Conservation (phyloP, 2,329 filamentous ascomycete species). For the Diaporthe aspalathi region DNA sequence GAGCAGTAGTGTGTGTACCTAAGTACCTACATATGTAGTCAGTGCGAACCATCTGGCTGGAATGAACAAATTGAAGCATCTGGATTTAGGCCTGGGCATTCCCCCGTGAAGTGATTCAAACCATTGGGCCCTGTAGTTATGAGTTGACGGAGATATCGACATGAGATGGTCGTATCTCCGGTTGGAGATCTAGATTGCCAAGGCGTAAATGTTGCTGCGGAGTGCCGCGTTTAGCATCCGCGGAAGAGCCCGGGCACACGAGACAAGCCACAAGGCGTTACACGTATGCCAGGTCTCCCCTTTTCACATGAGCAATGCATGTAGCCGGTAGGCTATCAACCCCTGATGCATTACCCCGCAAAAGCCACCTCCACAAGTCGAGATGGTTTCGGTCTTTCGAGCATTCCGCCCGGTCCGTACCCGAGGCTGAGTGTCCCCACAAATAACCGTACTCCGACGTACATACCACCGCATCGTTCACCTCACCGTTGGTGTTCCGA, state of each 20-base stretch:
- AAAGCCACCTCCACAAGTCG: not conserved
- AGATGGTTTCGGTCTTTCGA: conserved; percentile 1
- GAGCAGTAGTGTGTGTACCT: not conserved
- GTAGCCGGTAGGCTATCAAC: not conserved
- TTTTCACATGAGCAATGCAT: not conserved
- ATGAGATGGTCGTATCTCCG: not conserved
- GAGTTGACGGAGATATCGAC: not conserved
- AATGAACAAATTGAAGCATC: not conserved
- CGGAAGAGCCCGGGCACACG: not conserved
- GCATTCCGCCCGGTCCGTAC: not conserved
- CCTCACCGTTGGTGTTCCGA: not conserved
- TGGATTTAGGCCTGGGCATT: no score
- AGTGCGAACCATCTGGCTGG: not conserved
- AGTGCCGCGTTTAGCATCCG: not conserved
- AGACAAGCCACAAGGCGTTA: not conserved
- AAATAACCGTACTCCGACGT: not conserved
- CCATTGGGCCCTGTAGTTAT: not conserved
- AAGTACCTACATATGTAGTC: no score
- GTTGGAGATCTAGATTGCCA: not conserved
- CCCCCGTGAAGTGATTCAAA: no score
- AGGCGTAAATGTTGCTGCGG: not conserved
- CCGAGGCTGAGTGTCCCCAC: not conserved
- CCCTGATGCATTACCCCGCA: not conserved
- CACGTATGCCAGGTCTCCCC: not conserved
- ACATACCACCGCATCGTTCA: not conserved